Evolutionary conservation across 164 flowering plant species (phyloP).

Genomic region (Houttuynia cordata): DNA sequence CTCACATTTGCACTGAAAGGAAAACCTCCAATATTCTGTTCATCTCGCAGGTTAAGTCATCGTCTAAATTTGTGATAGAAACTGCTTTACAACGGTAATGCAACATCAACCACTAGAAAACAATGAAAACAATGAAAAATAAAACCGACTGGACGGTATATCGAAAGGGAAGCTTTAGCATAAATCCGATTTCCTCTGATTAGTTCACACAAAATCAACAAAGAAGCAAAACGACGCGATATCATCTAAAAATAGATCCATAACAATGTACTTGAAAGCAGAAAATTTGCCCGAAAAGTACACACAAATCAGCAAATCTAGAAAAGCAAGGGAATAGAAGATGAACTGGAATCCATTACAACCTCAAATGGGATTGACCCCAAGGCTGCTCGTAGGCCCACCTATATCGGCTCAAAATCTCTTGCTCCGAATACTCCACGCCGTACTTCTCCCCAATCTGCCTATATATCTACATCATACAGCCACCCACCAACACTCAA

Average conservation of each 20-base stretch:
- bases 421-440: conserved; percentile 67
- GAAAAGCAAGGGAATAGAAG: neutral
- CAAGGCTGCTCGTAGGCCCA: conserved; percentile 93
- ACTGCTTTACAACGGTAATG: no score
- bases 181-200: no score
- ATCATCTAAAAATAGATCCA: neutral
- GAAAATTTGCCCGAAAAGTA: neutral
- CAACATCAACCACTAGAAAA: no score
- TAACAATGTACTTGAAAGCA: neutral
- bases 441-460: conserved; percentile 93
- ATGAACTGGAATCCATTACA: no score
- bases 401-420: conserved; percentile 73
- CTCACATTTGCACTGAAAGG: no score
- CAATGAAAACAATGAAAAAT: no score
- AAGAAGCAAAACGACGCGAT: neutral
- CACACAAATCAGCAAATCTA: neutral
- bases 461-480: conserved; percentile 51
- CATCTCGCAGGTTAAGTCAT: no score
- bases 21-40: no score
- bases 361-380: conserved; percentile 91
- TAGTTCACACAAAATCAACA: no score
- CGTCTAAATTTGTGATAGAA: neutral
- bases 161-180: no score
- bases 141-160: no score
- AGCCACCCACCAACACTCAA: neutral